A percentile compares a stretch with the other conserved stretches of the same genome.
Evolutionary conservation across 148 eudicot species (phyloP).

Genomic region (Heliamphora exappendiculata): DNA sequence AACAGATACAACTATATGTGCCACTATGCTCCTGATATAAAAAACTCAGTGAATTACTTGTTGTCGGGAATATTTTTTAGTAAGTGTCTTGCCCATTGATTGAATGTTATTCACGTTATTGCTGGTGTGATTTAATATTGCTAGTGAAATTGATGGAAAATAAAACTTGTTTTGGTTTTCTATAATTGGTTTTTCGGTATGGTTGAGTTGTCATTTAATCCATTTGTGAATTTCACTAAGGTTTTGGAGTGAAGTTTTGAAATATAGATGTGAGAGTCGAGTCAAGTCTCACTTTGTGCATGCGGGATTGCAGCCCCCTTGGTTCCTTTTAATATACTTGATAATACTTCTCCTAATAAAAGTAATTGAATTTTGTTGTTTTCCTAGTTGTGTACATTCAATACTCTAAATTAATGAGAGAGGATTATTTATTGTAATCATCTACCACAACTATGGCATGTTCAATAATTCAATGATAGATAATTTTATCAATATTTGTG

Average conservation of each 20-base stretch:
- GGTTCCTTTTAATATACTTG: too few relatives aligned
- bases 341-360: too few relatives aligned
- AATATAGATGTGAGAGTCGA: too few relatives aligned
- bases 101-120: not conserved
- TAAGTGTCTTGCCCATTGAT: too few relatives aligned
- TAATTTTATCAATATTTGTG: constrained; percentile 7
- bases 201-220: too few relatives aligned
- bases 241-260: too few relatives aligned
- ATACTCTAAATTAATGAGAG: not conserved
- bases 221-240: too few relatives aligned
- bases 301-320: too few relatives aligned
- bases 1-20: not conserved
- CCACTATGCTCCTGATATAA: not conserved
- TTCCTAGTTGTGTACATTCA: not conserved
- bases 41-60: not conserved
- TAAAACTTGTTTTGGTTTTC: too few relatives aligned
- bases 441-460: not conserved
- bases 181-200: too few relatives aligned
- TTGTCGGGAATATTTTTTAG: not conserved
- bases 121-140: not conserved
- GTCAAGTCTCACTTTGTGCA: too few relatives aligned
- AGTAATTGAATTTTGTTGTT: not conserved
- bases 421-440: not conserved
- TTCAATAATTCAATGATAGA: not conserved
- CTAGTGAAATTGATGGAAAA: too few relatives aligned